A percentile compares a stretch with the other conserved stretches of the same genome.
Conservation (phyloP, 2,329 filamentous ascomycete genomes). For the Fusarium napiforme region DNA sequence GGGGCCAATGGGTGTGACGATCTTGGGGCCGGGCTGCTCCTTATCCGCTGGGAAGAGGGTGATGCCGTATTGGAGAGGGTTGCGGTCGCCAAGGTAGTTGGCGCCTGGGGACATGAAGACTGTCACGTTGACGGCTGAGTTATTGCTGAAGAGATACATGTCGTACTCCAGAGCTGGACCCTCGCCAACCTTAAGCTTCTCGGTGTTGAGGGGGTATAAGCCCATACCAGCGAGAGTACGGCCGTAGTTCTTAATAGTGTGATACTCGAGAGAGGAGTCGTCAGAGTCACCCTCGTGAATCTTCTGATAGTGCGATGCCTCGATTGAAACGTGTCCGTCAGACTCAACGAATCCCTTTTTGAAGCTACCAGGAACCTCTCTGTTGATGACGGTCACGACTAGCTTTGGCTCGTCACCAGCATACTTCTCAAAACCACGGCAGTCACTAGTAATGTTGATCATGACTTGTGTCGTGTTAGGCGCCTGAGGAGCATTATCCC, state of each 20-base stretch:
- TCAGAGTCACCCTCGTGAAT: conserved; percentile 46
- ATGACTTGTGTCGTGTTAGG: conserved; percentile 58
- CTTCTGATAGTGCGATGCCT: conserved; percentile 63
- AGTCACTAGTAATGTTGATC: conserved; percentile 63
- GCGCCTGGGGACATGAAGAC: conserved; percentile 64
- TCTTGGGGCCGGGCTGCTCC: conserved; percentile 9
- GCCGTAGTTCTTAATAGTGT: conserved; percentile 64
- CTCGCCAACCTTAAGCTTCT: conserved; percentile 59
- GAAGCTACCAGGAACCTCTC: conserved; percentile 62
- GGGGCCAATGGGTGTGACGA: conserved; percentile 26
- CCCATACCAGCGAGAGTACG: conserved; percentile 69
- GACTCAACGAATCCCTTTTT: conserved; percentile 70
- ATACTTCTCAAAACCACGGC: conserved; percentile 55
- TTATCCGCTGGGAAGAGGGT: conserved; percentile 55
- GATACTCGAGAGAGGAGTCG: conserved; percentile 55
- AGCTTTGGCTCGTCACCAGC: conserved; percentile 56
- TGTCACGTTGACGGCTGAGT: conserved; percentile 55
- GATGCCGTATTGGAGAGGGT: conserved; percentile 63
- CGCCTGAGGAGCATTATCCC: conserved; percentile 52
- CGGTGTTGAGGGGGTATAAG: conserved; percentile 62
- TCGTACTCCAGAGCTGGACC: conserved; percentile 69
- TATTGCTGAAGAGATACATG: conserved; percentile 68
- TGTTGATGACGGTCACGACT: conserved; percentile 65
- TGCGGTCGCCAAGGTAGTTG: conserved; percentile 63
- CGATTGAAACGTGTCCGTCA: conserved; percentile 66